Evolutionary conservation across 2,329 filamentous ascomycete genomes (phyloP).

Genomic region (Uncinocarpus reesii): DNA sequence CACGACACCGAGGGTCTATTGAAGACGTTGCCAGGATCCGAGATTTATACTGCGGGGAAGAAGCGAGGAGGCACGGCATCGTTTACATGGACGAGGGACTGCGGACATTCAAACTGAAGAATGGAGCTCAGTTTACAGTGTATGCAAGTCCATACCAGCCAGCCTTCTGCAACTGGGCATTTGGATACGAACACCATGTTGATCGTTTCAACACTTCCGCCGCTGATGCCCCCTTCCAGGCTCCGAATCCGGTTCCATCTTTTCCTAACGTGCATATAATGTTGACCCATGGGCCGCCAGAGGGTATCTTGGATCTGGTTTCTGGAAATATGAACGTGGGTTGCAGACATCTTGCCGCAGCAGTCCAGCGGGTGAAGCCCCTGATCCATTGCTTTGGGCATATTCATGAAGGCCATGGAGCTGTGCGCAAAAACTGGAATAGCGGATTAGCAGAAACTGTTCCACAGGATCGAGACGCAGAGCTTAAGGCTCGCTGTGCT

Average conservation of each 20-base stretch:
- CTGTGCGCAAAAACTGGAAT: constrained; percentile 21
- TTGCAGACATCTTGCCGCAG: constrained; percentile 25
- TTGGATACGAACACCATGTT: constrained; percentile 41
- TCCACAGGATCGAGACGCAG: constrained; percentile 10
- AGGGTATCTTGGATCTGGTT: constrained; percentile 42
- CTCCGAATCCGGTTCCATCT: constrained; percentile 18
- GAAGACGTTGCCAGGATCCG: constrained; percentile 27
- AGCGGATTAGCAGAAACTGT: constrained; percentile 1
- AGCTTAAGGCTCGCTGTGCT: constrained; percentile 4
- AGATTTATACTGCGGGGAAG: constrained; percentile 39
- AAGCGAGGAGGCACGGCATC: constrained; percentile 40
- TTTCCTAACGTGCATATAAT: constrained; percentile 35
- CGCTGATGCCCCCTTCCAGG: constrained; percentile 40
- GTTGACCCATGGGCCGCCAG: constrained; percentile 48
- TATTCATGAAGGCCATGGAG: constrained; percentile 39
- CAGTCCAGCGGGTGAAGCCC: constrained; percentile 24
- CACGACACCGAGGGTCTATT: constrained; percentile 18
- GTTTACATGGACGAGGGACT: constrained; percentile 43
- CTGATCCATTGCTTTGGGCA: constrained; percentile 35
- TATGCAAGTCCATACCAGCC: constrained; percentile 48
- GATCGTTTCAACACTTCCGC: constrained; percentile 46
- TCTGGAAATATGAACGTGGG: constrained; percentile 24
- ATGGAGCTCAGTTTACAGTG: constrained; percentile 42
- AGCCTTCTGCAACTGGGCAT: constrained; percentile 48
- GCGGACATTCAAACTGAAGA: constrained; percentile 39